Percentiles rank a stretch among this genome's conserved stretches.
Conservation (phyloP, 1,284 basidiomycete species). For the Malassezia japonica region DNA sequence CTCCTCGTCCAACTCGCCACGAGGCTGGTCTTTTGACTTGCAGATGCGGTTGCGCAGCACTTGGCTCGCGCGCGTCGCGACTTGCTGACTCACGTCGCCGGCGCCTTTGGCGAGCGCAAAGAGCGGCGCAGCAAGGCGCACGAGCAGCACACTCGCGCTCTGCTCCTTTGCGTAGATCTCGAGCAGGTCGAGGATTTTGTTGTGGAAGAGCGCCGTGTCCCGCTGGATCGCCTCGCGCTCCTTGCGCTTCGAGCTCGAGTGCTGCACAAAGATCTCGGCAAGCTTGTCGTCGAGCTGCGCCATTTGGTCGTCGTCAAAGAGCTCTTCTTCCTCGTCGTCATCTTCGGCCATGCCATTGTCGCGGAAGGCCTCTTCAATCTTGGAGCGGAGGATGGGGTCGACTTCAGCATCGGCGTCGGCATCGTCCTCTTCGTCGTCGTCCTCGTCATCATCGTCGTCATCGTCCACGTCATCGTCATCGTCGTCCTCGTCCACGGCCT, state of each 20-base stretch:
- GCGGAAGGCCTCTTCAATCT: conserved; percentile 68
- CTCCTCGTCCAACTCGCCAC: conserved; percentile 51
- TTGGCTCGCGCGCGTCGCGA: conserved; percentile 72
- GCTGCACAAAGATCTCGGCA: conserved; percentile 70
- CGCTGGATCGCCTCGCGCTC: conserved; percentile 27
- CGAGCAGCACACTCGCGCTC: conserved; percentile 55
- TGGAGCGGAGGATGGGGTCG: conserved; percentile 58
- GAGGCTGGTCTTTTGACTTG: conserved; percentile 65
- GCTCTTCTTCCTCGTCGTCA: conserved; percentile 48
- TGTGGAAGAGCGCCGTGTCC: conserved; percentile 68
- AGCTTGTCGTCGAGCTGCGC: conserved; percentile 87
- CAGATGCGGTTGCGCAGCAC: conserved; percentile 66
- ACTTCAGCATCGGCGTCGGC: conserved; percentile 51
- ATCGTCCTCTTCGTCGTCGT: conserved; percentile 53
- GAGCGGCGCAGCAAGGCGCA: conserved; percentile 66
- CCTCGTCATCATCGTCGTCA: conserved; percentile 52
- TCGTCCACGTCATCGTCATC: conserved; percentile 40
- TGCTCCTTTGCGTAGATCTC: conserved; percentile 73
- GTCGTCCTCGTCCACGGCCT: conserved; percentile 50
- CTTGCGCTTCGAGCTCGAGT: conserved; percentile 53
- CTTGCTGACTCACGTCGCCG: conserved; percentile 53
- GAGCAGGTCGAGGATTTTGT: conserved; percentile 80
- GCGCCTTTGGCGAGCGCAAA: conserved; percentile 56
- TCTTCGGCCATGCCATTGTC: conserved; percentile 61
- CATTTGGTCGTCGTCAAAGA: conserved; percentile 76